phyloP scores from a whole-genome alignment of 345 rosid genomes.

The Conringia planisiliqua region DNA sequence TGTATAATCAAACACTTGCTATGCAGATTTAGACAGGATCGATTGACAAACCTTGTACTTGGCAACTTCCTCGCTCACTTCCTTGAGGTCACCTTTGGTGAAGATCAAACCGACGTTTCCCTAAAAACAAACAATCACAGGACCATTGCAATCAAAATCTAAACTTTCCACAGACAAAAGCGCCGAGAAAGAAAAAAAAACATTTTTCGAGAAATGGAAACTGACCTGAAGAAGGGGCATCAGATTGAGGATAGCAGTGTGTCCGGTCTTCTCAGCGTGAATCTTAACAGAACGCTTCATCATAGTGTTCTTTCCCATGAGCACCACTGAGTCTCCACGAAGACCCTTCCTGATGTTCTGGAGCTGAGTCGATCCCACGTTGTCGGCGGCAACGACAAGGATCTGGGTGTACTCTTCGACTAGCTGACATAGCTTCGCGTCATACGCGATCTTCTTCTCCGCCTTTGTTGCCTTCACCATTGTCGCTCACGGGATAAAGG shows the following conservation, averaged over 20 bases:
- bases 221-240: constrained; percentile 53
- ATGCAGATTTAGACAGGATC: neutral
- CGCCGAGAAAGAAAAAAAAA: neutral
- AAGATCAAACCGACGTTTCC: constrained; percentile 95
- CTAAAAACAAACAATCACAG: constrained; percentile 26
- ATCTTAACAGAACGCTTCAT: constrained; percentile 72
- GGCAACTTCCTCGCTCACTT: constrained; percentile 91
- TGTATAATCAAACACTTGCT: neutral
- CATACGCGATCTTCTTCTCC: constrained; percentile 61
- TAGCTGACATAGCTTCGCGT: constrained; percentile 60
- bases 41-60: constrained; percentile 71
- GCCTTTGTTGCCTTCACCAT: constrained; percentile 36
- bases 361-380: constrained; percentile 74
- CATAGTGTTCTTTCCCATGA: constrained; percentile 85
- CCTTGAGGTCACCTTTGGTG: constrained; percentile 96
- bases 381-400: constrained; percentile 62
- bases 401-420: constrained; percentile 70
- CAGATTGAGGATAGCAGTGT: constrained; percentile 40
- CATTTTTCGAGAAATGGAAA: neutral
- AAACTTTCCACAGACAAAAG: neutral
- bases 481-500: constrained; percentile 19
- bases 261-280: constrained; percentile 54
- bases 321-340: constrained; percentile 61
- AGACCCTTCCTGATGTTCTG: constrained; percentile 63
- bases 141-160: neutral